Evolutionary conservation across 2,329 filamentous ascomycete species (phyloP).

Genomic region (Colletotrichum sansevieriae): DNA sequence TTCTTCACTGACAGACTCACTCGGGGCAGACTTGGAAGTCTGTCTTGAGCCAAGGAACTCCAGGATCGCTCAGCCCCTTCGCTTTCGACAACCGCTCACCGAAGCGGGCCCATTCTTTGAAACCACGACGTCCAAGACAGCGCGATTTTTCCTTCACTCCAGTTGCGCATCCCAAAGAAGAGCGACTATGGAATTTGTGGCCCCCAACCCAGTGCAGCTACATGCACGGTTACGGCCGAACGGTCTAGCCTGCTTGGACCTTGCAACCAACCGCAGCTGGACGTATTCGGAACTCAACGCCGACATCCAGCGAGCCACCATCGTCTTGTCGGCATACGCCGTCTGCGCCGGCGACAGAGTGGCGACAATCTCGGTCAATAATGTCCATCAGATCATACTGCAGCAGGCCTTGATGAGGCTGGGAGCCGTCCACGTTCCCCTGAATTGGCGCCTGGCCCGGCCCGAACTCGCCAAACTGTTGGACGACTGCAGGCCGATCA

Average conservation of each 20-base stretch:
- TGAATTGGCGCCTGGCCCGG: slow-evolving; percentile 39
- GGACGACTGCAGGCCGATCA: slow-evolving; percentile 19
- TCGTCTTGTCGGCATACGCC: slow-evolving; percentile 20
- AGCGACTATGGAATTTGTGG: slow-evolving; percentile 3
- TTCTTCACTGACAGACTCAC: no score
- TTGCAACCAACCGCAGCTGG: slow-evolving; percentile 37
- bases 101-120: background rate
- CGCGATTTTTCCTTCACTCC: background rate
- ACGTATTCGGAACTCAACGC: slow-evolving; percentile 39
- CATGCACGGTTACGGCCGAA: slow-evolving; percentile 39
- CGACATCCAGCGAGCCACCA: slow-evolving; percentile 33
- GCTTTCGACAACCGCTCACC: slow-evolving; percentile 4
- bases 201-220: slow-evolving; percentile 33
- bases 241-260: slow-evolving; percentile 37
- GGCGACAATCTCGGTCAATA: slow-evolving; percentile 32
- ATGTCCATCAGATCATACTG: slow-evolving; percentile 37
- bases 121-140: background rate
- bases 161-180: background rate
- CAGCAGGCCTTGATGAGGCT: slow-evolving; percentile 35
- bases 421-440: slow-evolving; percentile 33
- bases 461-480: slow-evolving; percentile 34
- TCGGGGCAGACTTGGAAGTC: background rate
- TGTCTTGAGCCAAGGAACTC: background rate
- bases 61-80: background rate
- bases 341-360: slow-evolving; percentile 32